phyloP scores from a whole-genome alignment of 2,329 filamentous ascomycete species.

The Arthrobotrys sinensis region DNA sequence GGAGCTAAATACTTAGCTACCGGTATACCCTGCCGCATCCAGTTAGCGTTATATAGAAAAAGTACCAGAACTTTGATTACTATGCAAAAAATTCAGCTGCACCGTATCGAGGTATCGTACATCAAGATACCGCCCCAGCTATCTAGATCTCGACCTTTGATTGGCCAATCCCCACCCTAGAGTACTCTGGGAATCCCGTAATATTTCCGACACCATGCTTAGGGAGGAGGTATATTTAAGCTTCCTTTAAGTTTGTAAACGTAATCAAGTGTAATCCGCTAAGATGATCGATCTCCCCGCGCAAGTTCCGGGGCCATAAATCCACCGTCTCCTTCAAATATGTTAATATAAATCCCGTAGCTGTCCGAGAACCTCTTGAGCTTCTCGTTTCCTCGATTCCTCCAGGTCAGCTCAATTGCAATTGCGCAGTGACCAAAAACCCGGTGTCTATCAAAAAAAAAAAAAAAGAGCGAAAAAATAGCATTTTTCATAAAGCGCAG shows the following conservation, averaged over 20 bases:
- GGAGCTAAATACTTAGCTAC: background rate
- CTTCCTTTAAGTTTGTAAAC: background rate
- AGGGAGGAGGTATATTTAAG: background rate
- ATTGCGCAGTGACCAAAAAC: background rate
- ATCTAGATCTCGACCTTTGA: constrained; percentile 4
- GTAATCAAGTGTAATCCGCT: constrained; percentile 29
- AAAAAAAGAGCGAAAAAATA: background rate
- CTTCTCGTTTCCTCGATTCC: background rate
- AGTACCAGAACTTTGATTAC: constrained; percentile 36
- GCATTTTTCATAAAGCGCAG: constrained; percentile 1
- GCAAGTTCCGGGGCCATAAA: constrained; percentile 21
- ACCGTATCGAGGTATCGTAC: constrained; percentile 13
- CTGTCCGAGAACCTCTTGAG: too few species aligned
- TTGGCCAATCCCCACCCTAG: constrained; percentile 18
- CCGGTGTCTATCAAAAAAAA: background rate
- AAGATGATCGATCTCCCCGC: constrained; percentile 30
- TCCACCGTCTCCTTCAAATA: background rate
- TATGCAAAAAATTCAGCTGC: constrained; percentile 7
- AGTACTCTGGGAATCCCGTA: constrained; percentile 2
- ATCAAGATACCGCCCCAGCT: background rate
- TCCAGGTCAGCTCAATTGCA: background rate
- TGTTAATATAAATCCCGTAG: background rate
- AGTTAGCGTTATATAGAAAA: constrained; percentile 14
- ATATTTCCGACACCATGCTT: constrained; percentile 7
- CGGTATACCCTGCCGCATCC: constrained; percentile 1